Evolutionary conservation across 108 stramenopile genomes (phyloP), one percentile per base, ranked within the genome.

Genomic region (Schizochytrium sp.): DNA sequence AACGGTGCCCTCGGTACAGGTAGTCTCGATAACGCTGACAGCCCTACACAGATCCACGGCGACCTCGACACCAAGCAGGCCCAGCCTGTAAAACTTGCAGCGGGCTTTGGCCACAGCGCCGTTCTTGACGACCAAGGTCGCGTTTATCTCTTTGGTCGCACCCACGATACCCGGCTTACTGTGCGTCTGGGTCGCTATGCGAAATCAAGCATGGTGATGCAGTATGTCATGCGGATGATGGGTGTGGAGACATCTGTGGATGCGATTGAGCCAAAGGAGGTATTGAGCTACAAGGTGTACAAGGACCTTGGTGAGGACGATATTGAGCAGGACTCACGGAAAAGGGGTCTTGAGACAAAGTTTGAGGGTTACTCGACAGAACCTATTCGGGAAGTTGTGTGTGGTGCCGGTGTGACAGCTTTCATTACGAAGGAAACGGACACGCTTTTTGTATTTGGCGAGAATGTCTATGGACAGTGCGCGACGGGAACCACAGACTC

Each of bases 1-100:
- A 83, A 83, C 53, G 76, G 76, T 2, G 76, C 76, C 28, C 76
- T 83, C 5, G 76, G 76, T 5, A 49, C 47, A 42, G 76, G 76
- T 5, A 49, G 5, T 0, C 47, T 55, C 17, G 53, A 55, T 5
- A 50, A 55, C 47, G 45, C 47, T 5, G 76, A 56, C 10, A 10
- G 38, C 5, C 76, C 76, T 10, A 13, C 55, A 10, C 50, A 5
- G 7, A 40, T 50, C n/a, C 10, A 55, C 45, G 76, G 76, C 47
- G 15, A 5, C 50, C 59, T 19, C 19, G 19, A 19, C 19, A 17
- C 19, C 17, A 13, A 47, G 53, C 45, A 28, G 2, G 76, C 49
- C 38, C 28, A 41, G 19, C 28, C 55, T 53, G 50, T 83, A n/a
- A 49, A 83, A 53, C 50, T 83, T 2, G 5, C 76, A 8, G 76